Conservation (phyloP, 345 rosid species). For the Iberis pinnata region DNA sequence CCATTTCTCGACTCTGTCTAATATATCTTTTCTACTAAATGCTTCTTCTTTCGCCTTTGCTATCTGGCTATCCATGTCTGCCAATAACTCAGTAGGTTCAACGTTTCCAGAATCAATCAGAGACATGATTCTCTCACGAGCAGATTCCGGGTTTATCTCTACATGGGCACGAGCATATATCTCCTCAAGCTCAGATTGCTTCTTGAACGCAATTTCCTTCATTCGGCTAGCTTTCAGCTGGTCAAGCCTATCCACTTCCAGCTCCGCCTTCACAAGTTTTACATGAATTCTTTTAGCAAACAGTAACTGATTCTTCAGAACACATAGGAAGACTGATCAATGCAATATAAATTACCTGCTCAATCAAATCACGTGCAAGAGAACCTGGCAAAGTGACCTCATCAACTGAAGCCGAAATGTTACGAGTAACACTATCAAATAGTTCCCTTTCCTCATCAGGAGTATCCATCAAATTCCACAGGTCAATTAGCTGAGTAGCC, state of each 20-base stretch:
- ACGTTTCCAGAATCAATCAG: constrained; percentile 78
- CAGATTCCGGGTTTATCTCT: constrained; percentile 72
- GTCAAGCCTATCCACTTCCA: constrained; percentile 95
- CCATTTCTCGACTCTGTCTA: constrained; percentile 97
- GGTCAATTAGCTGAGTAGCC: constrained; percentile 72
- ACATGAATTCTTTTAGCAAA: constrained; percentile 7
- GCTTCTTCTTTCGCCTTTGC: constrained; percentile 85
- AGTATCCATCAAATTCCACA: constrained; percentile 99
- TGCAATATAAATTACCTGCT: constrained; percentile 52
- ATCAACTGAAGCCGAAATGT: constrained; percentile 78
- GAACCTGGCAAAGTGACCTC: constrained; percentile 82
- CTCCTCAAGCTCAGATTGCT: constrained; percentile 91
- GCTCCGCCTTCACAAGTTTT: constrained; percentile 55
- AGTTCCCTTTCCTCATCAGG: constrained; percentile 73
- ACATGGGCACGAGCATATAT: constrained; percentile 70
- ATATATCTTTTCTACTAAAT: constrained; percentile 76
- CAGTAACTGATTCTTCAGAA: constrained; percentile 15
- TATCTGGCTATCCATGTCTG: constrained; percentile 92
- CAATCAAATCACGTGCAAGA: constrained; percentile 84
- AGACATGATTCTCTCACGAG: constrained; percentile 81
- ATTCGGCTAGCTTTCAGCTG: constrained; percentile 86
- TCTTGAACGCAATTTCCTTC: constrained; percentile 96
- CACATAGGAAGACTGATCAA: neutral
- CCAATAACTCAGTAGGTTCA: constrained; percentile 86
- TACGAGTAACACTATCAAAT: constrained; percentile 82